Percentiles rank a stretch among this genome's conserved stretches.
These are phyloP conservation scores for Tolypocladium cylindrosporum DNA, from an alignment of 2,329 filamentous ascomycete genomes.

Conservation along the genomic window DNA sequence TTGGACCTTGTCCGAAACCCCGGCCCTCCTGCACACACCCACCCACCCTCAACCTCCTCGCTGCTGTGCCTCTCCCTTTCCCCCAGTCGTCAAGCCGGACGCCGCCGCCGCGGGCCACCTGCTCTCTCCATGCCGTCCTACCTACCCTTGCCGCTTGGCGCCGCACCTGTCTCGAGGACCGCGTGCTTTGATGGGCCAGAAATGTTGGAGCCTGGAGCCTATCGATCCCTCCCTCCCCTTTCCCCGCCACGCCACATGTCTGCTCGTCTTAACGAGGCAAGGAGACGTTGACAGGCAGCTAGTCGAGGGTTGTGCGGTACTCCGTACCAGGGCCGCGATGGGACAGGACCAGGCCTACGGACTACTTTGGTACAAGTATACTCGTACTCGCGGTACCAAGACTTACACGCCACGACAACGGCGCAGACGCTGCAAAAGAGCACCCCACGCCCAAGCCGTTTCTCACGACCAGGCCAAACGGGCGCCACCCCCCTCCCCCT, in stretches of 20 bases:
- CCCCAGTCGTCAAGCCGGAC: conserved; percentile 2
- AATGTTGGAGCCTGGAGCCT: conserved; percentile 8
- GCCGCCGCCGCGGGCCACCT: conserved; percentile 1
- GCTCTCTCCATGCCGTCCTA: background rate
- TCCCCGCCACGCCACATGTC: conserved; percentile 15
- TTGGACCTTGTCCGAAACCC: background rate
- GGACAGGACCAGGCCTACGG: background rate
- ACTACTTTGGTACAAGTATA: background rate
- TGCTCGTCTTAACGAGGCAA: background rate
- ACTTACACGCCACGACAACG: background rate
- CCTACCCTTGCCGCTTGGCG: background rate
- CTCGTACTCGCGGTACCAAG: background rate
- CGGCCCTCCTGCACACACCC: conserved; percentile 3
- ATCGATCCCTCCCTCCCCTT: conserved; percentile 18
- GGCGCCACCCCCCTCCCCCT: background rate
- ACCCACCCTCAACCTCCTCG: background rate
- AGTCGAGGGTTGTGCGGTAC: background rate
- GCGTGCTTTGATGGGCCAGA: conserved; percentile 3
- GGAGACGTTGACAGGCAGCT: background rate
- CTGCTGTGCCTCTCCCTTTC: background rate
- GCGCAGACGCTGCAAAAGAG: background rate
- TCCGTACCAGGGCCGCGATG: background rate
- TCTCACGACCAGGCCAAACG: background rate
- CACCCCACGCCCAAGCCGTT: background rate
- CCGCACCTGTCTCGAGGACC: conserved; percentile 2